These are phyloP conservation scores for Xerocomellus chrysenteron DNA, from an alignment of 768 basidiomycete genomes.

Conservation along the genomic window DNA sequence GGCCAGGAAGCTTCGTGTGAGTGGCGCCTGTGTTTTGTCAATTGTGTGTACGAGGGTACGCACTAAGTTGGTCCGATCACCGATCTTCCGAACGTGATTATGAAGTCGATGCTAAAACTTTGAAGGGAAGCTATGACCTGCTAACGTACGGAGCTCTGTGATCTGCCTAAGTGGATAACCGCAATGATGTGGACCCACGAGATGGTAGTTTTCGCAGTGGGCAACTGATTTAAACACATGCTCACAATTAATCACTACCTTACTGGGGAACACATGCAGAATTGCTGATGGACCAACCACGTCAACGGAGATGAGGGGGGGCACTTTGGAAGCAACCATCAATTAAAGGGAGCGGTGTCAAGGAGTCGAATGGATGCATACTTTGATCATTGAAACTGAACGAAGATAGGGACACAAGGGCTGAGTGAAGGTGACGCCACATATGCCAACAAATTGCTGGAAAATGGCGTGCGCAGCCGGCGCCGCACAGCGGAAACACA, in stretches of 20 bases:
- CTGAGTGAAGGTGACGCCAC: conserved; percentile 15
- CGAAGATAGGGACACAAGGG: conserved; percentile 4
- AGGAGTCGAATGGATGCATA: conserved; percentile 9
- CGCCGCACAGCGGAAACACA: conserved; percentile 4
- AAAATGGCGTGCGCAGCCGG: conserved; percentile 1
- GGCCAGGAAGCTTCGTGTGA: conserved; percentile 14
- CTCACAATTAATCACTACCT: background rate
- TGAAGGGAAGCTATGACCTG: conserved; percentile 1
- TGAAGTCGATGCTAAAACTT: conserved; percentile 11
- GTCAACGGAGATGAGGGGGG: conserved; percentile 26
- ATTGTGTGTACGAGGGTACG: background rate
- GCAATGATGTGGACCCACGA: background rate
- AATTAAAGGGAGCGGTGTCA: conserved; percentile 19
- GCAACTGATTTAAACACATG: background rate
- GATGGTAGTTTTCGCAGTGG: background rate
- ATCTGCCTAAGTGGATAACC: background rate
- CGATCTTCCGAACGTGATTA: conserved; percentile 3
- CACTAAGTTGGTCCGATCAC: conserved; percentile 1
- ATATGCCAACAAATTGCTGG: conserved; percentile 5
- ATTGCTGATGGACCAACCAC: background rate
- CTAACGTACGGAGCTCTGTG: conserved; percentile 2
- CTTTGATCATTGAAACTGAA: conserved; percentile 5
- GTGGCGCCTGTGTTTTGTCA: conserved; percentile 18
- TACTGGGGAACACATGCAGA: background rate
- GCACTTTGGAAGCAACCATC: conserved; percentile 3